Evolutionary conservation across 2,329 filamentous ascomycete genomes (phyloP).

Genomic region (Amauroascus verrucosus): DNA sequence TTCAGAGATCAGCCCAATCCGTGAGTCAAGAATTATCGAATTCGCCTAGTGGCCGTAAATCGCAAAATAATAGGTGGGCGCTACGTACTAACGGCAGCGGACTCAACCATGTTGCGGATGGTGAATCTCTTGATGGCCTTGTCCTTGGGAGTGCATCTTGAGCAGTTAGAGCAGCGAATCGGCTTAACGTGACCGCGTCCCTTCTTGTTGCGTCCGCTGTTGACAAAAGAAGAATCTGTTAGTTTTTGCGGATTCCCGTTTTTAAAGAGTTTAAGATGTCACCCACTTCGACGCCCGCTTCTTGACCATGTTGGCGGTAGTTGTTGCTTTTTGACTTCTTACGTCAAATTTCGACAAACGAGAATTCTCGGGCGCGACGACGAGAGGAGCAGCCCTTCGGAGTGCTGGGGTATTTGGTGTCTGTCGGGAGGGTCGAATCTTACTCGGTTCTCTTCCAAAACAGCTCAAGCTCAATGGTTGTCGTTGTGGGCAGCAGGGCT

Average conservation of each 20-base stretch:
- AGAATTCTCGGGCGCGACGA: constrained; percentile 9
- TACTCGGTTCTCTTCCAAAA: constrained; percentile 8
- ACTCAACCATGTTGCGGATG: constrained; percentile 99
- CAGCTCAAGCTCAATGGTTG: constrained; percentile 3
- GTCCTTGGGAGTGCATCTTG: constrained; percentile 91
- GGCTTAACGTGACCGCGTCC: constrained; percentile 99
- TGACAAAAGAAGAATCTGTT: constrained; percentile 4
- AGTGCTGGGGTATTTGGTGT: constrained; percentile 6
- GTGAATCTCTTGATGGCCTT: constrained; percentile 99
- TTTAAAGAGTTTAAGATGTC: constrained; percentile 12
- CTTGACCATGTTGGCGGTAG: constrained; percentile 58
- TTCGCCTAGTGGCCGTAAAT: constrained; percentile 5
- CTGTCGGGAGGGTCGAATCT: constrained; percentile 12
- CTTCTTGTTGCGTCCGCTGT: constrained; percentile 98
- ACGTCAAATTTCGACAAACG: constrained; percentile 10
- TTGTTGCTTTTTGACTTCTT: constrained; percentile 11
- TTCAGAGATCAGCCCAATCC: constrained; percentile 8
- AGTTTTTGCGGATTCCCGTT: constrained; percentile 4
- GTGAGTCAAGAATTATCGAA: background rate
- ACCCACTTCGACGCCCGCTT: constrained; percentile 65
- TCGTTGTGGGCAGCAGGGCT: constrained; percentile 14
- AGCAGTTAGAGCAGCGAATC: constrained; percentile 87
- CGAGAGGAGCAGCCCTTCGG: constrained; percentile 8
- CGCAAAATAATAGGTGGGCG: constrained; percentile 14
- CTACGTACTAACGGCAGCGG: constrained; percentile 93